Evolutionary conservation across 306 rosid genomes (phyloP), one percentile per base, ranked within the genome.

Genomic region (Glycine tomentella): DNA sequence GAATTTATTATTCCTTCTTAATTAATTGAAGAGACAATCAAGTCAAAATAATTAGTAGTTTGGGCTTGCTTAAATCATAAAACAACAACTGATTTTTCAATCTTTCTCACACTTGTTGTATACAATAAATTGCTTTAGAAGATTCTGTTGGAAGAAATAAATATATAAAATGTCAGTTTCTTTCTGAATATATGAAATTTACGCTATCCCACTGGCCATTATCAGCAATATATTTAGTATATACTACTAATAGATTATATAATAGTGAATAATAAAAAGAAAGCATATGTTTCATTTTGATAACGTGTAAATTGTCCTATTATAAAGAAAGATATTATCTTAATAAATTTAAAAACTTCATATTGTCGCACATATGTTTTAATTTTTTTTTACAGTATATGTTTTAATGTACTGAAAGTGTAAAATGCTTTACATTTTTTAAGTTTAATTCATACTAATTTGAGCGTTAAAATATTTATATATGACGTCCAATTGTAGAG

Each of bases 11-110:
- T 89, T 82, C 80, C 90, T 83, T 89, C 83, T 80, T 34, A 55
- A 66, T 81, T 75, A 87, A 85, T 81, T 84, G 78, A 87, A 78
- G 79, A 72, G 58, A 20, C 62, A 61, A 48, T 76, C 64, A 72
- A 79, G 86, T 87, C 86, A 90, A 87, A 78, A 79, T 71, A 72
- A 80, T 83, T 85, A 73, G 74, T 65, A 55, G 84, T 20, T 72
- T 79, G 87, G 46, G 84, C 20, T 74, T 82, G 79, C 88, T 86
- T 79, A 74, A 83, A 86, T 76, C 85, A 87, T 72, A 83, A 66
- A 76, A 62, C 84, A 25, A 2, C 44, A 81, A 79, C 83, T 66
- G 51, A 46, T 68, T 83, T 81, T 46, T 71, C 59, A 64, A 79
- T 87, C 92, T 12, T 49, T 86, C 88, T 84, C 91, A 83, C 83